Evolutionary conservation across 176 grass and related monocot genomes (phyloP).

Genomic region (Elaeis guineensis): DNA sequence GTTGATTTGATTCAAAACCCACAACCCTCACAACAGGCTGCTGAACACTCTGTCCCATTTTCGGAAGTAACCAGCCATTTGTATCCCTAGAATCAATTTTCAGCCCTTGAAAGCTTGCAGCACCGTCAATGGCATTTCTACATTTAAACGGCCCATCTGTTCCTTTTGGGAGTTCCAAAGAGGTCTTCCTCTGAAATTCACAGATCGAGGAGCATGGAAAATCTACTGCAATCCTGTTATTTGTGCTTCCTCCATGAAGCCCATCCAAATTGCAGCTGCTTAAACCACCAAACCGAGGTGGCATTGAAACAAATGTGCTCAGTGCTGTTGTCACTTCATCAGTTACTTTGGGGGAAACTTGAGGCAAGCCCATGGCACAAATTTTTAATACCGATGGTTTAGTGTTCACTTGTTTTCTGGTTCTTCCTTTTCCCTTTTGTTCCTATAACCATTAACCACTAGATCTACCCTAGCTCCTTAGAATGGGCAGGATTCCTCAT

Average conservation of each 20-base stretch:
- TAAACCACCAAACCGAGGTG: conserved; percentile 16
- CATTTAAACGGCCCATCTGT: conserved; percentile 22
- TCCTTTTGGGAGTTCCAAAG: conserved; percentile 17
- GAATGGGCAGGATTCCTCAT: background rate
- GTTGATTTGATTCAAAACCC: conserved; percentile 62
- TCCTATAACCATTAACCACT: background rate
- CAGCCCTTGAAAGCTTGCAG: conserved; percentile 27
- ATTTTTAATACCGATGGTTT: background rate
- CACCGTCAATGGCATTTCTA: conserved; percentile 17
- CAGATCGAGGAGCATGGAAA: conserved; percentile 23
- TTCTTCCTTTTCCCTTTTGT: background rate
- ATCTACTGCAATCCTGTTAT: conserved; percentile 6
- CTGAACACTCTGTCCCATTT: conserved; percentile 27
- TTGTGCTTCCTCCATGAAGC: conserved; percentile 23
- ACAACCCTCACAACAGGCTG: conserved; percentile 51
- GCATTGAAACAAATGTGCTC: conserved; percentile 32
- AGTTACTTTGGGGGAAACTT: conserved; percentile 27
- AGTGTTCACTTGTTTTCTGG: background rate
- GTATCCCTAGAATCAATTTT: conserved; percentile 37
- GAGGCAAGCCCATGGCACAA: conserved; percentile 66
- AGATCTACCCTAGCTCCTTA: background rate
- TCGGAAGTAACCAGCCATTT: conserved; percentile 30
- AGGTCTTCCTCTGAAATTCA: conserved; percentile 41
- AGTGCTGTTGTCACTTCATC: conserved; percentile 32
- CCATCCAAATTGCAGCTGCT: conserved; percentile 24